A percentile compares a stretch with the other conserved stretches of the same genome.
Evolutionary conservation across 805 yeast genomes (phyloP).

Genomic region (Metschnikowia lochheadii): DNA sequence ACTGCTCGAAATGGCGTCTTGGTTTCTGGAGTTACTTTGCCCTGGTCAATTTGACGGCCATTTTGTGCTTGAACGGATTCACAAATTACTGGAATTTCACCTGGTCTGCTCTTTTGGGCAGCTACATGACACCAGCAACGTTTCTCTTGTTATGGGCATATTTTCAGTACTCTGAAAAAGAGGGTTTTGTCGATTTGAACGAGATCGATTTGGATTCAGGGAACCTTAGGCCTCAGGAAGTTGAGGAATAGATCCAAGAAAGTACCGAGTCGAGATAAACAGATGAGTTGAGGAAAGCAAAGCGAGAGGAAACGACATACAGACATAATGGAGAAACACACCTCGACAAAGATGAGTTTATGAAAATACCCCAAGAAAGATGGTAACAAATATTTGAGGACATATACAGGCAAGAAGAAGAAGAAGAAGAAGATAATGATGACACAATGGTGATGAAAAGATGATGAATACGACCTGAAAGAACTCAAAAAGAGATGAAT

Average conservation of each 20-base stretch:
- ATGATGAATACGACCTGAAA: no score
- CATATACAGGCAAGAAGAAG: no score
- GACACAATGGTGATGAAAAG: no score
- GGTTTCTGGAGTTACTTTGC: constrained; percentile 16
- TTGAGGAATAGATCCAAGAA: neutral
- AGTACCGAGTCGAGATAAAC: no score
- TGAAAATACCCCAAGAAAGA: no score
- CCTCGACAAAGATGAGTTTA: no score
- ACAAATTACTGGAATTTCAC: constrained; percentile 17
- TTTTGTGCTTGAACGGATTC: constrained; percentile 18
- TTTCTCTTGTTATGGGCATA: constrained; percentile 8
- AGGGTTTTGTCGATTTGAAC: neutral
- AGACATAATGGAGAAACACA: no score
- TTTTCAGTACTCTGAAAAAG: neutral
- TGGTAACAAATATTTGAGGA: no score
- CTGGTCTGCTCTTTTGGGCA: constrained; percentile 11
- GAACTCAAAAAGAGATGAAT: no score
- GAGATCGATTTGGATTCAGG: constrained; percentile 3
- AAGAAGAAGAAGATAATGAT: no score
- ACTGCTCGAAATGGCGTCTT: constrained; percentile 7
- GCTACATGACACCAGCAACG: constrained; percentile 14
- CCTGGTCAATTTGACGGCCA: constrained; percentile 13
- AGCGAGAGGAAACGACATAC: neutral
- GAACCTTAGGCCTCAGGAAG: neutral
- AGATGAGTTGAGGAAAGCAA: neutral